Conservation (phyloP, 2,329 filamentous ascomycete species). For the Truncatella angustata region DNA sequence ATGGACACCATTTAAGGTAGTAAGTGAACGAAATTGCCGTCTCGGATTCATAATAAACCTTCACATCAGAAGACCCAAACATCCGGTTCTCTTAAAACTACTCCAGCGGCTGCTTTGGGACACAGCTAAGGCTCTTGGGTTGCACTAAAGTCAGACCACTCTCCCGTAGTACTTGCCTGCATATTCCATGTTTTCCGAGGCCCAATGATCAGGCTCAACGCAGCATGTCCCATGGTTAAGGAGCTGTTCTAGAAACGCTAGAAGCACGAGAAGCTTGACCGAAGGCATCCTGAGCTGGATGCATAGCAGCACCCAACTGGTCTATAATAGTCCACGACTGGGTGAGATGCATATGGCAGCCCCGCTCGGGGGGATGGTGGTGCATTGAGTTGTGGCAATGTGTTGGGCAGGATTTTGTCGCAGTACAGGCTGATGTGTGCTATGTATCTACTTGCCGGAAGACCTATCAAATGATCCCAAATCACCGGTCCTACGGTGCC, state of each 20-base stretch:
- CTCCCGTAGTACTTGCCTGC: background rate
- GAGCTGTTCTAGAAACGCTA: background rate
- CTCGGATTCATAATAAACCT: too few relatives aligned
- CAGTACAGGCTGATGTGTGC: constrained; percentile 1
- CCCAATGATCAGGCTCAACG: constrained; percentile 4
- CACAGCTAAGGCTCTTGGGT: background rate
- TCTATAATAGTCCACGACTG: background rate
- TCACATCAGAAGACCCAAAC: background rate
- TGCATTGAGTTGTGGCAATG: background rate
- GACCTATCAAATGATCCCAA: background rate
- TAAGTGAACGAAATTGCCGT: too few relatives aligned
- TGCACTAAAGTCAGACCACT: background rate
- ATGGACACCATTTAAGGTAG: too few relatives aligned
- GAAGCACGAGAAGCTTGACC: constrained; percentile 6
- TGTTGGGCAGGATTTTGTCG: background rate
- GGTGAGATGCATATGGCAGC: background rate
- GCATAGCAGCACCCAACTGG: background rate
- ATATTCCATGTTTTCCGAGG: background rate
- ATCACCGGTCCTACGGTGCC: background rate
- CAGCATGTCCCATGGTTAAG: background rate
- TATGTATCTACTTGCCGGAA: background rate
- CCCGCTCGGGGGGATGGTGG: background rate
- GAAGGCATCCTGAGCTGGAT: background rate
- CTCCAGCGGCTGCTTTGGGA: constrained; percentile 4
- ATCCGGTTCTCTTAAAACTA: background rate